Evolutionary conservation across 2,329 filamentous ascomycete genomes (phyloP).

Genomic region (Aureobasidium namibiae): DNA sequence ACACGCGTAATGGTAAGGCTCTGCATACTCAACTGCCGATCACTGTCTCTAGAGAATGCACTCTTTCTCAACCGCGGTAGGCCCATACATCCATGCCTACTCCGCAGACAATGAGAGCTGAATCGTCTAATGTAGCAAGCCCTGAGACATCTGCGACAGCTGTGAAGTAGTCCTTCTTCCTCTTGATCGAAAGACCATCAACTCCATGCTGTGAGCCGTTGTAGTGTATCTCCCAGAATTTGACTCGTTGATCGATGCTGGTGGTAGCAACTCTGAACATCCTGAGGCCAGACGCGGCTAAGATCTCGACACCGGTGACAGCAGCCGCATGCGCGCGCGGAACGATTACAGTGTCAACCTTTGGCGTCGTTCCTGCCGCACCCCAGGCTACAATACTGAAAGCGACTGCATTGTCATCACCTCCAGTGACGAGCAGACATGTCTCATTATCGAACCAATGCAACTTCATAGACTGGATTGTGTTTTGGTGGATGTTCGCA

Average conservation of each 20-base stretch:
- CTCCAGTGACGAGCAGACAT: conserved; percentile 61
- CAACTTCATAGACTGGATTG: conserved; percentile 54
- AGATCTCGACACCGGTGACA: conserved; percentile 48
- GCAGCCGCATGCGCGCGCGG: conserved; percentile 62
- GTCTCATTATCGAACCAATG: conserved; percentile 25
- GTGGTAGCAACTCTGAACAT: conserved; percentile 20
- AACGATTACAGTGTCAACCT: conserved; percentile 33
- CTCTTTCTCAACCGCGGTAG: neutral
- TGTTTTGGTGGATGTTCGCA: conserved; percentile 64
- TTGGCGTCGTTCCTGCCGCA: neutral
- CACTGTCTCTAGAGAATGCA: neutral
- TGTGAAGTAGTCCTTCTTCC: conserved; percentile 31
- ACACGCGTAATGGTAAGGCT: neutral
- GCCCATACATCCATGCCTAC: conserved; percentile 40
- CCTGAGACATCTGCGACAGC: conserved; percentile 49
- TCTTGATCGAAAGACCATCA: conserved; percentile 25
- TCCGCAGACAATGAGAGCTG: conserved; percentile 35
- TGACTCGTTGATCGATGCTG: conserved; percentile 42
- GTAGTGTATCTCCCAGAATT: conserved; percentile 35
- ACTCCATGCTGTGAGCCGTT: conserved; percentile 16
- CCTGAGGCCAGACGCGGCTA: conserved; percentile 17
- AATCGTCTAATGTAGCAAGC: conserved; percentile 32
- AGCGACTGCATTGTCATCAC: conserved; percentile 79
- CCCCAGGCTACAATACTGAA: conserved; percentile 32
- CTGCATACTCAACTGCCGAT: conserved; percentile 8